A percentile compares a stretch with the other conserved stretches of the same genome.
Evolutionary conservation across 257 asterid species (phyloP).

Genomic region (Misopates orontium): DNA sequence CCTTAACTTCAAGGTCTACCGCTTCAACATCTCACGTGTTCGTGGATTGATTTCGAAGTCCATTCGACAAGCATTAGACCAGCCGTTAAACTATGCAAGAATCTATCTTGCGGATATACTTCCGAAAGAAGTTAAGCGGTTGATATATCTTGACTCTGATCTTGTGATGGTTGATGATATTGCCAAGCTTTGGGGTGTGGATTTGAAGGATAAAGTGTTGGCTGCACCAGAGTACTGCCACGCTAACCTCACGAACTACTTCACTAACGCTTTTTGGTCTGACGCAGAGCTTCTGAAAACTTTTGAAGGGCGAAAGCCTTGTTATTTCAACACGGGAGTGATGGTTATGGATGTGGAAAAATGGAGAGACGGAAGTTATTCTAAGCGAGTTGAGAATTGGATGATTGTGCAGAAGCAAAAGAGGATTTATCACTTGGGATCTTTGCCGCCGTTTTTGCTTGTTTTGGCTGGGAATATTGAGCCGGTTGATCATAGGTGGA

Average conservation of each 20-base stretch:
- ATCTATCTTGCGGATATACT: constrained; percentile 53
- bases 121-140: constrained; percentile 42
- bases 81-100: constrained; percentile 68
- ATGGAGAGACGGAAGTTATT: constrained; percentile 56
- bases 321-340: constrained; percentile 71
- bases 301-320: constrained; percentile 46
- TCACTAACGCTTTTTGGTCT: constrained; percentile 50
- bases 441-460: constrained; percentile 70
- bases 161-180: constrained; percentile 64
- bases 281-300: constrained; percentile 35
- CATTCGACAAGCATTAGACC: constrained; percentile 64
- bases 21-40: constrained; percentile 39
- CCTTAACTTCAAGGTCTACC: constrained; percentile 55
- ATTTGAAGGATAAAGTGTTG: constrained; percentile 49
- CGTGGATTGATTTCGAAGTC: constrained; percentile 65
- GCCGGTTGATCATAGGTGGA: constrained; percentile 72
- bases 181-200: constrained; percentile 50
- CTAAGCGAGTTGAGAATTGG: constrained; percentile 55
- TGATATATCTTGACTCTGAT: constrained; percentile 70
- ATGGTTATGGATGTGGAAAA: constrained; percentile 68
- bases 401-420: constrained; percentile 62
- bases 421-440: constrained; percentile 65
- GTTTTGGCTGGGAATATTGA: constrained; percentile 64
- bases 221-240: constrained; percentile 80
- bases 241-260: constrained; percentile 62